Conservation (phyloP, 2,329 filamentous ascomycete species). For the Arthroderma sp. region DNA sequence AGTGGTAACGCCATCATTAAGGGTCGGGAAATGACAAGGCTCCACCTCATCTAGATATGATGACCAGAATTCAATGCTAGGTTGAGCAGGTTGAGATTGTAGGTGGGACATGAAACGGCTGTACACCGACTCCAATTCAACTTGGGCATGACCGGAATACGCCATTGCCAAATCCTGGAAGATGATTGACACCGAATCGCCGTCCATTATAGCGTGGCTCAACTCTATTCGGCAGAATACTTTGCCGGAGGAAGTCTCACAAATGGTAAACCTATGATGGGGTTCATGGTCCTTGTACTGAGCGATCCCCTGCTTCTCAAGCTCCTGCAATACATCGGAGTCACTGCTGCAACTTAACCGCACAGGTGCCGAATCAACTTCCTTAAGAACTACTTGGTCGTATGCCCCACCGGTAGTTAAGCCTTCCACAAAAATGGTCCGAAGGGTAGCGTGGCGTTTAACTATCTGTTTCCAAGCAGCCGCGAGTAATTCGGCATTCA, state of each 20-base stretch:
- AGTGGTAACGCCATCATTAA: constrained; percentile 18
- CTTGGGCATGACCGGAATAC: constrained; percentile 31
- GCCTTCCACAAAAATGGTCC: constrained; percentile 26
- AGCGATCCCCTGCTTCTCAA: constrained; percentile 19
- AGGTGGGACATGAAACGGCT: constrained; percentile 24
- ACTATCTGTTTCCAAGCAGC: constrained; percentile 22
- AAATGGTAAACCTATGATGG: constrained; percentile 35
- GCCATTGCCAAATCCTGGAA: constrained; percentile 33
- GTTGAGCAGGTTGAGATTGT: constrained; percentile 13
- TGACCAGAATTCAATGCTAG: constrained; percentile 26
- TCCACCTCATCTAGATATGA: constrained; percentile 22
- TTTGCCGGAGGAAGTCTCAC: constrained; percentile 24
- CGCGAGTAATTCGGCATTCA: constrained; percentile 17
- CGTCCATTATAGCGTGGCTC: constrained; percentile 41
- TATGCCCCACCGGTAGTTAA: constrained; percentile 20
- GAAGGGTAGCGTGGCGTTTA: constrained; percentile 22
- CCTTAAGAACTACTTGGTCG: constrained; percentile 23
- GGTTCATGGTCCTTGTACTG: constrained; percentile 20
- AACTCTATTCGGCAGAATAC: constrained; percentile 37
- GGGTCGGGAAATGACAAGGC: constrained; percentile 24
- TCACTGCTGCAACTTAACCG: constrained; percentile 20
- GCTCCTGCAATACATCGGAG: constrained; percentile 16
- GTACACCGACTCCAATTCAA: constrained; percentile 22
- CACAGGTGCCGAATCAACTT: constrained; percentile 16
- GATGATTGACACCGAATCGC: constrained; percentile 37